phyloP scores from a whole-genome alignment of 2,329 filamentous ascomycete genomes.

The Exophiala calicioides region DNA sequence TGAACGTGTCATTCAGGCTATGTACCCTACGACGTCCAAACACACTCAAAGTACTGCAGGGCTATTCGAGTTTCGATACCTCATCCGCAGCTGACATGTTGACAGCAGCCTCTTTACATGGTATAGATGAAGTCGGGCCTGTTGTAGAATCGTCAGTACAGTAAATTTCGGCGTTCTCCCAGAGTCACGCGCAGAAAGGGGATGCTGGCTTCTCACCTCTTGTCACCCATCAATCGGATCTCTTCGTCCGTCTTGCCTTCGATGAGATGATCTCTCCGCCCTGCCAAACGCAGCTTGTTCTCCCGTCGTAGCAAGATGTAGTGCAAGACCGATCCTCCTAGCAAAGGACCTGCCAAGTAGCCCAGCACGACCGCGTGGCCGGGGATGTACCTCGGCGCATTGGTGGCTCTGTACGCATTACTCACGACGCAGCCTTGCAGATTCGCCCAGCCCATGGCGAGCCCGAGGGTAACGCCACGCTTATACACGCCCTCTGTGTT shows the following conservation, averaged over 20 bases:
- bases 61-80: too few relatives aligned
- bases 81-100: too few relatives aligned
- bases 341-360: slow-evolving; percentile 68
- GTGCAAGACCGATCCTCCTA: slow-evolving; percentile 55
- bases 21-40: too few relatives aligned
- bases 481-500: slow-evolving; percentile 89
- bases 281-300: slow-evolving; percentile 12
- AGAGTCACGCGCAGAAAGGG: too few relatives aligned
- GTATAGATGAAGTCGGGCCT: too few relatives aligned
- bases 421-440: slow-evolving; percentile 80
- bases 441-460: slow-evolving; percentile 91
- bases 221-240: slow-evolving; percentile 18
- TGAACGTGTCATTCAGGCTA: too few relatives aligned
- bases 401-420: slow-evolving; percentile 69
- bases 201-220: too few relatives aligned
- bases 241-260: slow-evolving; percentile 14
- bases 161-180: too few relatives aligned
- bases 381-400: slow-evolving; percentile 64
- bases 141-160: too few relatives aligned
- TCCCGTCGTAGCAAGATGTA: slow-evolving; percentile 17
- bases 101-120: too few relatives aligned
- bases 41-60: too few relatives aligned
- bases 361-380: slow-evolving; percentile 75
- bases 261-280: slow-evolving; percentile 16
- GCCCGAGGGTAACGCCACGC: slow-evolving; percentile 78